These are phyloP conservation scores for Botrytis fabae DNA, from an alignment of 2,329 filamentous ascomycete species.

Conservation along the genomic window DNA sequence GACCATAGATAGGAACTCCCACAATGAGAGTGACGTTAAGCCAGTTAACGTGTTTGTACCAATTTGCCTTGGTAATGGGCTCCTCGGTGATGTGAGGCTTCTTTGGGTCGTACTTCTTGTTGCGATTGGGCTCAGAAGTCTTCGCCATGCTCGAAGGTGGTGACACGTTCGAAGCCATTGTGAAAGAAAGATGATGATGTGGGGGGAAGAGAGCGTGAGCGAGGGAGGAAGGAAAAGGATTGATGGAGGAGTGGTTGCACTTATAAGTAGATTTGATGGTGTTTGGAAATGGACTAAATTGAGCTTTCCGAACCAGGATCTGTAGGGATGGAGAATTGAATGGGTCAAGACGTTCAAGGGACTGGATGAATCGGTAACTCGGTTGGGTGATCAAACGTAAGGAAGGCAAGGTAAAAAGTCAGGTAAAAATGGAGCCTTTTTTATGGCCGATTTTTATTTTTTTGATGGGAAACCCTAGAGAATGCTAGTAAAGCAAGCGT, in stretches of 20 bases:
- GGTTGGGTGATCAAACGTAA: conserved; percentile 16
- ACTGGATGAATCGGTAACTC: conserved; percentile 16
- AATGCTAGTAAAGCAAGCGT: not conserved
- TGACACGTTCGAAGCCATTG: conserved; percentile 24
- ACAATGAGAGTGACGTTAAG: conserved; percentile 82
- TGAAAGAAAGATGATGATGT: conserved; percentile 25
- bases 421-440: not conserved
- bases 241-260: not conserved
- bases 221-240: not conserved
- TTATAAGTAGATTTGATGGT: conserved; percentile 20
- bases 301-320: conserved; percentile 14
- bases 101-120: conserved; percentile 53
- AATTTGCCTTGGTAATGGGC: conserved; percentile 78
- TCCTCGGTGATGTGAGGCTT: conserved; percentile 86
- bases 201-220: conserved; percentile 14
- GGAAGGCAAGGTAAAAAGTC: not conserved
- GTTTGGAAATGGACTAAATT: conserved; percentile 6
- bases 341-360: conserved; percentile 4
- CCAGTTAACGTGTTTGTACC: conserved; percentile 94
- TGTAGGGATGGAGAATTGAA: not conserved
- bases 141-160: conserved; percentile 37
- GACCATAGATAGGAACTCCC: conserved; percentile 71
- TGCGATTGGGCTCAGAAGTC: conserved; percentile 35
- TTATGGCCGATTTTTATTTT: not conserved
- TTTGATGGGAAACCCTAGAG: conserved; percentile 7